A percentile compares a stretch with the other conserved stretches of the same genome.
phyloP scores from a whole-genome alignment of 768 basidiomycete species.

The Termitomyces eurrhizus region DNA sequence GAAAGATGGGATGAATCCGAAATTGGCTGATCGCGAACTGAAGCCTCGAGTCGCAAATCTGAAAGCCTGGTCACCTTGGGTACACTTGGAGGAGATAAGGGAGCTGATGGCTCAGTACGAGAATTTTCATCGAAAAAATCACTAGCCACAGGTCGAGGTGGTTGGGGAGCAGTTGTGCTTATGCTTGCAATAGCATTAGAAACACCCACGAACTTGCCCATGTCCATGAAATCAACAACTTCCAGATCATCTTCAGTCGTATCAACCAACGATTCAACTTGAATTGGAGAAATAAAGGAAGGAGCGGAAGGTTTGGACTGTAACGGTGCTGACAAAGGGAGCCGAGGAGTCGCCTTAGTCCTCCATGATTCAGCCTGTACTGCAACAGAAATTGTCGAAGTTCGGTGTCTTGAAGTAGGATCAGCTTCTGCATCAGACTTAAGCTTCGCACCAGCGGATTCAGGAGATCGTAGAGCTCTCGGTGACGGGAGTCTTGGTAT shows the following conservation, averaged over 20 bases:
- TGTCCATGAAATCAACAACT: conserved; percentile 77
- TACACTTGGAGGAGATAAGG: conserved; percentile 31
- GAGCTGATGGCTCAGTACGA: conserved; percentile 10
- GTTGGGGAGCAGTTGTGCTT: conserved; percentile 16
- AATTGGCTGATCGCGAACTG: not conserved
- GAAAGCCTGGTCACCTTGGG: conserved; percentile 29
- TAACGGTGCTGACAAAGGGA: not conserved
- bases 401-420: conserved; percentile 2
- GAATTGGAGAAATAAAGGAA: conserved; percentile 29
- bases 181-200: conserved; percentile 21
- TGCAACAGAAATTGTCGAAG: conserved; percentile 24
- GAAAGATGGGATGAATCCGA: not conserved
- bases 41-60: conserved; percentile 1
- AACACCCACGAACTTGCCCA: conserved; percentile 63
- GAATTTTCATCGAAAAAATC: conserved; percentile 66
- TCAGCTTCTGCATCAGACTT: not conserved
- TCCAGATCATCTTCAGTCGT: conserved; percentile 61
- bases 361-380: conserved; percentile 65
- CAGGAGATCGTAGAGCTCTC: conserved; percentile 23
- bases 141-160: conserved; percentile 53
- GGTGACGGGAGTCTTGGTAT: conserved; percentile 31
- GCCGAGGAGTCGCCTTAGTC: conserved; percentile 28
- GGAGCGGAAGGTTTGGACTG: conserved; percentile 20
- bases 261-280: conserved; percentile 40
- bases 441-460: conserved; percentile 14